Base-by-base conservation (phyloP, 129 eudicot species). In the Escallonia rubra region DNA sequence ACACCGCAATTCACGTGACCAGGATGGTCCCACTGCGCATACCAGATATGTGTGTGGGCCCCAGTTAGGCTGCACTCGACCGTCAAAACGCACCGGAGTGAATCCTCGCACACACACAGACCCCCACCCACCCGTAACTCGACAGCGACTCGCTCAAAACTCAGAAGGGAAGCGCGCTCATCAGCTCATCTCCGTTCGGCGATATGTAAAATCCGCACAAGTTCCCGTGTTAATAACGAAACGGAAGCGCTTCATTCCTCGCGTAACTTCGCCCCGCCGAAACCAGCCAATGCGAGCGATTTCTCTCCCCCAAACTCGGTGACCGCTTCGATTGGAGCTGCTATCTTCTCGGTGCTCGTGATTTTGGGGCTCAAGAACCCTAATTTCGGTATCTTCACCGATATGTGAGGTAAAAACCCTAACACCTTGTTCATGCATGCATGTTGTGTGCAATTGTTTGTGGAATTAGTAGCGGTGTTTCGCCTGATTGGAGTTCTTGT, bases 351-450 rank as follows among this genome's bases (percentile, higher is more conserved):
- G 13, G 59, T 54, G 14, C 59, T n/a, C 3, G 9, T 8, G 55
- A 50, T 6, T 50, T 8, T 2, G 34, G 55, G 55, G 55, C 55
- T 5, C 55, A 50, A 50, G 5, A 54, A 54, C 59, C 59, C 59
- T 54, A 54, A 54, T 54, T 23, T 7, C 15, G 14, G 23, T 14
- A 38, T 11, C 59, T 54, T 54, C 23, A n/a, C 5, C 59, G 59
- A 54, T 54, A 54, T 54, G 59, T 34, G 34, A 54, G 14, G 59
- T 16, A 11, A 54, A 54, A 54, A 54, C 59, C 59, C 59, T 54
- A 54, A 54, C 14, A 11, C 59, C 15, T 34, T n/a, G 6, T n/a
- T 54, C 6, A 4, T 54, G 13, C 59, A 46, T 46, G 50, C 50
- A 5, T 46, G 8, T 46, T 46, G 11, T 11, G 3, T 50, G 55